These are phyloP conservation scores for Claviceps purpurea DNA, from an alignment of 2,329 filamentous ascomycete genomes.

Conservation along the genomic window DNA sequence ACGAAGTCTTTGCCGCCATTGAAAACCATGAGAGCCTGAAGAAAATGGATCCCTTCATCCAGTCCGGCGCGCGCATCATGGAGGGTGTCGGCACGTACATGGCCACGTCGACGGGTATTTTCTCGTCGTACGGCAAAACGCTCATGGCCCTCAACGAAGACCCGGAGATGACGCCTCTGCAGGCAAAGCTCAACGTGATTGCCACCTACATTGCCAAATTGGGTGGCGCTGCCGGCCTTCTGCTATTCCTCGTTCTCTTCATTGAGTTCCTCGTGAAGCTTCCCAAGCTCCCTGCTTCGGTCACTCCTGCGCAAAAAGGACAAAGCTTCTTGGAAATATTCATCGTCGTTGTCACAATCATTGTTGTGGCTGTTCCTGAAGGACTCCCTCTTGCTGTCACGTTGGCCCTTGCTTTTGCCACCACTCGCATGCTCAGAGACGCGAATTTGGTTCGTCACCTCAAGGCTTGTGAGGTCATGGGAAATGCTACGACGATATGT, in stretches of 20 bases:
- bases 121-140: conserved; percentile 64
- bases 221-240: conserved; percentile 61
- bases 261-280: conserved; percentile 72
- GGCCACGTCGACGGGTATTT: conserved; percentile 58
- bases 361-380: conserved; percentile 69
- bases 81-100: conserved; percentile 65
- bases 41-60: conserved; percentile 73
- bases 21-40: conserved; percentile 50
- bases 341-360: conserved; percentile 66
- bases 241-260: conserved; percentile 73
- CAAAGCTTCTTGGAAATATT: conserved; percentile 65
- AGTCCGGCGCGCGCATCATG: conserved; percentile 69
- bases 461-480: conserved; percentile 71
- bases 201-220: conserved; percentile 68
- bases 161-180: conserved; percentile 62
- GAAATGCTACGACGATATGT: conserved; percentile 60
- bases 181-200: conserved; percentile 61
- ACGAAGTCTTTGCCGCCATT: conserved; percentile 58
- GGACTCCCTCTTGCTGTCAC: conserved; percentile 68
- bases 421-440: conserved; percentile 63
- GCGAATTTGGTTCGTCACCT: conserved; percentile 66
- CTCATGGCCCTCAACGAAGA: conserved; percentile 61
- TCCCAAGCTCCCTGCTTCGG: conserved; percentile 29
- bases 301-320: conserved; percentile 57
- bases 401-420: conserved; percentile 62